phyloP scores from a whole-genome alignment of 2,329 filamentous ascomycete species.

The Chrysosporium keratinophilum region DNA sequence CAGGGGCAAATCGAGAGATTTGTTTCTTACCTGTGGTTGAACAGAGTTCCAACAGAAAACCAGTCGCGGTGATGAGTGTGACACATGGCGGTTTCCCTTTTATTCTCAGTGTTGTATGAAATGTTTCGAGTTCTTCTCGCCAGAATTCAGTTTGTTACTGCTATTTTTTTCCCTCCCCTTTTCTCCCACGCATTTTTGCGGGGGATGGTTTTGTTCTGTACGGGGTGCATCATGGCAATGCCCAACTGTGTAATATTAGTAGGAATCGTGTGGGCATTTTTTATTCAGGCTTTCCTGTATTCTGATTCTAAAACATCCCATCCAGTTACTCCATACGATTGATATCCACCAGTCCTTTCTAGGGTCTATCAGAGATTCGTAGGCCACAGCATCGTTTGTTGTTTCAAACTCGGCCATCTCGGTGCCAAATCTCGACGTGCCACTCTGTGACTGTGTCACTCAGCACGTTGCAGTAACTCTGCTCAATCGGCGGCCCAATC shows the following conservation, averaged over 20 bases:
- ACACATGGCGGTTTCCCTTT: background rate
- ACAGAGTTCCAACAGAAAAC: background rate
- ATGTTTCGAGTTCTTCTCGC: too few species aligned
- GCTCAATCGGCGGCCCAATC: background rate
- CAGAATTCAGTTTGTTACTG: too few species aligned
- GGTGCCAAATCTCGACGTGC: background rate
- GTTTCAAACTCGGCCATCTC: too few species aligned
- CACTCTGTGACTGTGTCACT: background rate
- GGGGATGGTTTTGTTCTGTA: background rate
- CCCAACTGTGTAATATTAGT: conserved; percentile 3
- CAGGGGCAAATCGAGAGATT: conserved; percentile 6
- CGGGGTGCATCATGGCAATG: background rate
- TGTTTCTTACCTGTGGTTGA: background rate
- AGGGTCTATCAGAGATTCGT: too few species aligned
- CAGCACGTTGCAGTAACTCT: background rate
- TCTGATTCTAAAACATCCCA: too few species aligned
- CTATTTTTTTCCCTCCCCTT: background rate
- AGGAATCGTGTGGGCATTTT: background rate
- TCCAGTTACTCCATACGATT: too few species aligned
- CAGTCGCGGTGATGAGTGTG: background rate
- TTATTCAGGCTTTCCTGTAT: background rate
- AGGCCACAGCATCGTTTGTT: too few species aligned
- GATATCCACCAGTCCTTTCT: too few species aligned
- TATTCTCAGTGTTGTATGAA: background rate
- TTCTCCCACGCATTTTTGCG: background rate